Conservation (phyloP, 208 protist genomes). For the Kentomonas sorsogonicus region DNA sequence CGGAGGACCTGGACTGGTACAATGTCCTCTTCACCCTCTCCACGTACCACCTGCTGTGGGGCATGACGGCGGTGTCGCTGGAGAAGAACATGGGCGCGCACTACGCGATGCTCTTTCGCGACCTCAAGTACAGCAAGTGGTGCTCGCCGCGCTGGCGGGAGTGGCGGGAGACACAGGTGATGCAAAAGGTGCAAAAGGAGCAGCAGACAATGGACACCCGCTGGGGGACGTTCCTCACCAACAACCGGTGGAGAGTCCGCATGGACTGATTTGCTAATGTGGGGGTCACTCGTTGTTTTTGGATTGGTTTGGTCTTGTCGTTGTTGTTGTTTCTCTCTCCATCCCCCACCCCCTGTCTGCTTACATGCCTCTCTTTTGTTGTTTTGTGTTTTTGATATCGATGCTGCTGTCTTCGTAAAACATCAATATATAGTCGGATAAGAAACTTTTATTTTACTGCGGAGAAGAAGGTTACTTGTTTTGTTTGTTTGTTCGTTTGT, state of each 20-base stretch:
- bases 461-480: too few species aligned
- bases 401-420: too few species aligned
- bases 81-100: slow-evolving; percentile 66
- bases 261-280: too few species aligned
- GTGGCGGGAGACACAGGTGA: slow-evolving; percentile 76
- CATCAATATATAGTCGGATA: too few species aligned
- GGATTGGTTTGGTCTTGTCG: too few species aligned
- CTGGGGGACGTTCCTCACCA: slow-evolving; percentile 70
- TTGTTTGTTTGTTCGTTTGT: too few species aligned
- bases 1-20: slow-evolving; percentile 77
- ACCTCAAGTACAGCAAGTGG: slow-evolving; percentile 59
- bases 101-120: slow-evolving; percentile 75
- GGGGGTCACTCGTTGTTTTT: too few species aligned
- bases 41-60: slow-evolving; percentile 76
- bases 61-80: slow-evolving; percentile 52
- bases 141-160: slow-evolving; percentile 84
- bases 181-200: slow-evolving; percentile 44
- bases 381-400: too few species aligned
- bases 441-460: too few species aligned
- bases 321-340: too few species aligned
- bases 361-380: too few species aligned
- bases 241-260: slow-evolving; percentile 60
- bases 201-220: slow-evolving; percentile 43
- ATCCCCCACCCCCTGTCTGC: too few species aligned
- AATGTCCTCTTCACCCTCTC: slow-evolving; percentile 61